Percentiles rank a stretch among this genome's conserved stretches.
Evolutionary conservation across 2,329 filamentous ascomycete genomes (phyloP).

Genomic region (Aspergillus candidus): DNA sequence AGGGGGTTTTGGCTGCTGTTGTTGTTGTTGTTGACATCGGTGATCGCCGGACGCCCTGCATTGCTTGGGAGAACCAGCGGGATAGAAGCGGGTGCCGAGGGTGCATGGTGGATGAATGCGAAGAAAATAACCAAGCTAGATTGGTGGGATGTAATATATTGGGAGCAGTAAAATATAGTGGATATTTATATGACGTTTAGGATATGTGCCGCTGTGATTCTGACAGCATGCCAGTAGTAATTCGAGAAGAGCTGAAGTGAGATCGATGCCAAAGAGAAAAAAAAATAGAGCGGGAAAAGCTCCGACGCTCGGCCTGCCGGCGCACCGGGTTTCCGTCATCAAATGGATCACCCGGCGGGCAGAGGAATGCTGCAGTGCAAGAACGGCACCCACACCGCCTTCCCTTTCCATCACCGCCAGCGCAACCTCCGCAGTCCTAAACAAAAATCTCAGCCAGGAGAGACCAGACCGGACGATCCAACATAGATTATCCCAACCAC

Average conservation of each 20-base stretch:
- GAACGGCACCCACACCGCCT: constrained; percentile 6
- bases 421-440: not conserved
- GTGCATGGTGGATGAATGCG: constrained; percentile 5
- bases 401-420: not conserved
- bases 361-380: too few species aligned
- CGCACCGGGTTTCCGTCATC: not conserved
- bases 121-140: not conserved
- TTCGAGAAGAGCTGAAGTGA: not conserved
- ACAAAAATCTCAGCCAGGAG: constrained; percentile 11
- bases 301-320: constrained; percentile 2
- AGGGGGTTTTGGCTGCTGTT: not conserved
- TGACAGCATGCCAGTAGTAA: not conserved
- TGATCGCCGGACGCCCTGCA: constrained; percentile 8
- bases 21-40: constrained; percentile 2
- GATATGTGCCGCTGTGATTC: too few species aligned
- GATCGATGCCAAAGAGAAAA: too few species aligned
- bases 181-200: not conserved
- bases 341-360: not conserved
- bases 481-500: not conserved
- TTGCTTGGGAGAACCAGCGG: constrained; percentile 19
- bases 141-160: not conserved
- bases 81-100: constrained; percentile 9
- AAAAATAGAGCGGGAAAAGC: too few species aligned
- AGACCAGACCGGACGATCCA: not conserved
- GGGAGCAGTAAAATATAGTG: not conserved